Evolutionary conservation across 306 rosid species (phyloP).

Genomic region (Cajanus cajan): DNA sequence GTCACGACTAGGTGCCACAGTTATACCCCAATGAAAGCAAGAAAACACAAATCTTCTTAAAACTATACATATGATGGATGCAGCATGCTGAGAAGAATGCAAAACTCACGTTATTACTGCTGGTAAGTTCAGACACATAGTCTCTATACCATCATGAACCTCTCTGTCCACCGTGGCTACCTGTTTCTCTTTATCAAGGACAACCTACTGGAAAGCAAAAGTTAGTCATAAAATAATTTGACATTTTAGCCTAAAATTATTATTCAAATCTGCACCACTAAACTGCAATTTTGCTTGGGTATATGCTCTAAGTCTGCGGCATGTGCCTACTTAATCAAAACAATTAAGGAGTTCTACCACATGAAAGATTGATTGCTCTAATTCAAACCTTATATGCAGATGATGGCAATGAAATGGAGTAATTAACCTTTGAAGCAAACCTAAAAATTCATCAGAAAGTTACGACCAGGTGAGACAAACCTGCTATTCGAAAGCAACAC

Average conservation of each 20-base stretch:
- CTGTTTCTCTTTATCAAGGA: slow-evolving; percentile 81
- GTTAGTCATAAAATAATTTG: slow-evolving; percentile 34
- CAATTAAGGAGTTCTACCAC: neutral
- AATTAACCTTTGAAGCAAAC: too few species aligned
- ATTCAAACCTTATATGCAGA: neutral
- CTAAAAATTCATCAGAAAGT: too few species aligned
- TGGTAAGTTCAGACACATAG: slow-evolving; percentile 71
- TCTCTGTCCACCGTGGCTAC: slow-evolving; percentile 84
- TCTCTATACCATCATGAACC: slow-evolving; percentile 91
- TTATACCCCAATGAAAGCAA: neutral
- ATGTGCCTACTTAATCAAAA: neutral
- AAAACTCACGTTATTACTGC: slow-evolving; percentile 88
- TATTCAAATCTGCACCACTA: neutral
- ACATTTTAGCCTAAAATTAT: neutral
- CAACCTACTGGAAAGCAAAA: slow-evolving; percentile 78
- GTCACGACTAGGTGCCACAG: neutral
- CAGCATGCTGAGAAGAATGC: slow-evolving; percentile 5
- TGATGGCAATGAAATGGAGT: too few species aligned
- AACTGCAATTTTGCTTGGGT: neutral
- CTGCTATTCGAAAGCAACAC: too few species aligned
- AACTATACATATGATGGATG: neutral
- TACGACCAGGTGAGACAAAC: too few species aligned
- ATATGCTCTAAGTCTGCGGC: neutral
- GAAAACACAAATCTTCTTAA: neutral
- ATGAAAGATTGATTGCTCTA: neutral